phyloP scores from a whole-genome alignment of 139 green algal genomes.

The Tetradesmus lagerheimii region DNA sequence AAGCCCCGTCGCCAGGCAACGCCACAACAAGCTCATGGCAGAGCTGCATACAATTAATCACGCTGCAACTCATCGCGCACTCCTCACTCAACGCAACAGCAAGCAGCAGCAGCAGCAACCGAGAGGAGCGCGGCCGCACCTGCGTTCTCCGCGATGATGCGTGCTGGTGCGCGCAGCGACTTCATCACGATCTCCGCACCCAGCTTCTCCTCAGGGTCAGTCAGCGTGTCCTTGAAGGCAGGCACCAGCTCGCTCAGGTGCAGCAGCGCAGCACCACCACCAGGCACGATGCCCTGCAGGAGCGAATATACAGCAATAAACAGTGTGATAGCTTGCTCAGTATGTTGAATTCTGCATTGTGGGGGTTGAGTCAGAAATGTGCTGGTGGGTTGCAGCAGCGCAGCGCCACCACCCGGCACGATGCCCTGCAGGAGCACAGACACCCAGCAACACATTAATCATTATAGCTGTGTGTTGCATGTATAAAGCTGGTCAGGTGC shows the following conservation, averaged over 20 bases:
- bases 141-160: constrained; percentile 90
- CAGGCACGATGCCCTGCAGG: constrained; percentile 74
- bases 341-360: too few species aligned
- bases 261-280: constrained; percentile 94
- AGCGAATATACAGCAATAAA: background rate
- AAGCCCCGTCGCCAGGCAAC: too few species aligned
- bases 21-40: too few species aligned
- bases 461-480: too few species aligned
- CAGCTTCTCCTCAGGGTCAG: constrained; percentile 90
- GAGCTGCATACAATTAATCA: too few species aligned
- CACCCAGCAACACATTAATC: too few species aligned
- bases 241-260: constrained; percentile 91
- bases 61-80: too few species aligned
- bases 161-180: constrained; percentile 72
- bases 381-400: constrained; percentile 96
- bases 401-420: constrained; percentile 86
- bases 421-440: constrained; percentile 77
- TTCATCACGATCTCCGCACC: constrained; percentile 97
- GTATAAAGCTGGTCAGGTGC: too few species aligned
- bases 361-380: too few species aligned
- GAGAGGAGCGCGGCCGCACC: constrained; percentile 73
- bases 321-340: too few species aligned
- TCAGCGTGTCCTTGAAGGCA: constrained; percentile 87
- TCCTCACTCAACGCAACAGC: too few species aligned
- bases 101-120: background rate